Base-by-base conservation (phyloP, 1,139 yeast species). In the Lizanozyma gosingica region DNA sequence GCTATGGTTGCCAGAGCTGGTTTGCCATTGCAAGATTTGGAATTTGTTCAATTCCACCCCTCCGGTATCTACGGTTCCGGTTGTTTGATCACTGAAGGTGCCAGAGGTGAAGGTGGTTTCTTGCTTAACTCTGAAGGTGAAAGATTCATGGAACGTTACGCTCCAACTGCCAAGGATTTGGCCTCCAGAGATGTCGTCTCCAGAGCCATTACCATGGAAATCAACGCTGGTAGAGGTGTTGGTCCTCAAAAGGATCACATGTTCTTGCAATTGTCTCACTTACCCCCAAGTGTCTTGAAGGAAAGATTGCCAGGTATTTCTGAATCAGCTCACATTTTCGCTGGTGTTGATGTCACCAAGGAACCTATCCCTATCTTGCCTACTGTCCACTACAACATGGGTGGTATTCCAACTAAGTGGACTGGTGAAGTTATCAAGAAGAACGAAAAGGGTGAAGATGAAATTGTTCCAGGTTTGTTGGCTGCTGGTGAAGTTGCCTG, bases 401-500 rank as follows among this genome's bases (percentile, higher is more conserved):
- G 98, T 66, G 98, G 98, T 80, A 85, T 92, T 53, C 98, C 98
- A 65, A 92, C 98, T 54, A 87, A 83, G 65, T 92, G 88, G 85
- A 84, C 83, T 54, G 97, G 97, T 73, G 97, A 92, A 71, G 97
- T 80, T 39, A 66, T 92, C 53, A 87, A 87, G 43, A 63, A 83
- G 56, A 86, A 83, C 60, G 88, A 78, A 57, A 77, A 84, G 53
- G 98, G 98, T 56, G 80, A 90, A 57, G 98, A 92, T 63, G 80
- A 76, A 60, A 78, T 85, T 53, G 94, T 92, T 47, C 94, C 94
- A 55, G 98, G 98, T 57, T 76, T 92, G 56, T 78, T 79, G 64
- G 97, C 98, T 18, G 88, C 97, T 74, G 98, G 98, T 76, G 98
- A 92, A 73, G 92, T 94, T 49, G 98, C 97, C 39, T 90, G 97